A percentile compares a stretch with the other conserved stretches of the same genome.
These are phyloP conservation scores for Cicer arietinum DNA, from an alignment of 306 rosid species.

Conservation along the genomic window DNA sequence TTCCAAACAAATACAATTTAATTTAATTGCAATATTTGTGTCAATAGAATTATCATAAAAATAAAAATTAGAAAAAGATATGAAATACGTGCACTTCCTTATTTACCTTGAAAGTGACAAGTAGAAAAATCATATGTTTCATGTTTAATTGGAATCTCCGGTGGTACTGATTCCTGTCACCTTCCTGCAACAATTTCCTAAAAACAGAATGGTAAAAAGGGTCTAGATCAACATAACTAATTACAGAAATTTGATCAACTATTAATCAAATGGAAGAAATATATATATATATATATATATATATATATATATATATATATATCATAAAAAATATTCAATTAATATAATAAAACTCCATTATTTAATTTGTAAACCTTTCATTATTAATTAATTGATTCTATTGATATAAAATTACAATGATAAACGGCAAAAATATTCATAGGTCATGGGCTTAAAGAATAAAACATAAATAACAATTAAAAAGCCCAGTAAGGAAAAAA, in stretches of 20 bases:
- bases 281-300: not conserved
- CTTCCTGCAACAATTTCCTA: conserved; percentile 37
- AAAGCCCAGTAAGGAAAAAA: not conserved
- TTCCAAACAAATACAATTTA: not conserved
- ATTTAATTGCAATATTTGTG: conserved; percentile 1
- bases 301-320: too few relatives aligned
- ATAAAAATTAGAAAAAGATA: not conserved
- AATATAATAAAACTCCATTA: too few relatives aligned
- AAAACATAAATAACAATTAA: conserved; percentile 26
- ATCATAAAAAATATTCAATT: too few relatives aligned
- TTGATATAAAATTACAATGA: too few relatives aligned
- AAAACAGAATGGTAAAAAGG: not conserved
- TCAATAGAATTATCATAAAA: not conserved
- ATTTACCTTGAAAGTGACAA: conserved; percentile 56
- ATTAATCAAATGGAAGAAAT: conserved; percentile 20
- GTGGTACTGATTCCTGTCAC: not conserved
- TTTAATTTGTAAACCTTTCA: not conserved
- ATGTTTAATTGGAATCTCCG: conserved; percentile 42
- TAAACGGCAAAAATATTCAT: not conserved
- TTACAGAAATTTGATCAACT: not conserved
- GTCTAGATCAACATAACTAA: not conserved
- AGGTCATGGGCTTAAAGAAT: conserved; percentile 3
- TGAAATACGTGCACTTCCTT: not conserved
- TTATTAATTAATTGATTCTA: not conserved
- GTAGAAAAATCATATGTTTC: conserved; percentile 49